Evolutionary conservation across 805 yeast species (phyloP).

Genomic region (Ogataea methylovora): DNA sequence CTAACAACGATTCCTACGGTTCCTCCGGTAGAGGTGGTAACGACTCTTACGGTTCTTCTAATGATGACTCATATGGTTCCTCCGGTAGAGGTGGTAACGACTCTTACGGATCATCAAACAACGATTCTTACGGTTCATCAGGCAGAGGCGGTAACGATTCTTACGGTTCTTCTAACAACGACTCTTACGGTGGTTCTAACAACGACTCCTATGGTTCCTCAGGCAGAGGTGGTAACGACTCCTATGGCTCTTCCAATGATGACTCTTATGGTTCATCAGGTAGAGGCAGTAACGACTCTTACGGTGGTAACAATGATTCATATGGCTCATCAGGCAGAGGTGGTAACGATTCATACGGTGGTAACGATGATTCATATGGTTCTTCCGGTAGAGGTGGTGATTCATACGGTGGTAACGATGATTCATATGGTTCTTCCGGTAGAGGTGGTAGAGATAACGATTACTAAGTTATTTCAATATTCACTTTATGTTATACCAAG

Average conservation of each 20-base stretch:
- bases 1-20: slow-evolving; percentile 13
- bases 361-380: slow-evolving; percentile 24
- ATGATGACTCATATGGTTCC: slow-evolving; percentile 8
- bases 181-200: slow-evolving; percentile 16
- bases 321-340: slow-evolving; percentile 20
- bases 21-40: slow-evolving; percentile 10
- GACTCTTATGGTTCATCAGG: slow-evolving; percentile 22
- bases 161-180: slow-evolving; percentile 20
- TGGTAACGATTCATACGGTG: slow-evolving; percentile 21
- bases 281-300: slow-evolving; percentile 16
- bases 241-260: slow-evolving; percentile 22
- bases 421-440: slow-evolving; percentile 23
- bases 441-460: slow-evolving; percentile 10
- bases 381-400: slow-evolving; percentile 16
- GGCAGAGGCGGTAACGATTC: slow-evolving; percentile 20
- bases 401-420: slow-evolving; percentile 5
- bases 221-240: slow-evolving; percentile 25
- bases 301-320: slow-evolving; percentile 14
- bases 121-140: slow-evolving; percentile 21
- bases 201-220: slow-evolving; percentile 24
- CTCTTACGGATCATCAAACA: slow-evolving; percentile 9
- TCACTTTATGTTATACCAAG: no score
- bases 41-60: slow-evolving; percentile 25
- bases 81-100: slow-evolving; percentile 10
- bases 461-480: no score